Base-by-base conservation (phyloP, 441 rosid genomes). In the Erysimum pusillum region DNA sequence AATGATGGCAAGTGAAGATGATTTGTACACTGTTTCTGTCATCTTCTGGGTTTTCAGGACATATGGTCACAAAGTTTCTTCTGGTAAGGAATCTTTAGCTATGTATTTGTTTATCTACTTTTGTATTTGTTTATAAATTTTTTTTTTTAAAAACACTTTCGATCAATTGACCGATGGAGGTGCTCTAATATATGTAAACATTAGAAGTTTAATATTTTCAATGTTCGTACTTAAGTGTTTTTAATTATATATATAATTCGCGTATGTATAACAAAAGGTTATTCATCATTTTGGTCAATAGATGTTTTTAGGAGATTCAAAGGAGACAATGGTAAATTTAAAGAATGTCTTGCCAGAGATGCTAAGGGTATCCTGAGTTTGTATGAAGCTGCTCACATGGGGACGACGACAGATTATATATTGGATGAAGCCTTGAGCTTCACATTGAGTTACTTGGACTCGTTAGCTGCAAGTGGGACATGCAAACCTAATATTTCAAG, bases 11-110 rank as follows among this genome's bases (percentile, higher is more conserved):
- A 38, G 48, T 62, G 67, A 62, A 38, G 32, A 17, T 10, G 67
- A 62, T 41, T 41, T 62, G 6, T 62, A 39, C 67, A 62, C 49
- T n/a, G 14, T 60, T 15, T 60, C 46, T 8, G 11, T 36, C 8
- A 15, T 60, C 44, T 63, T 63, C 5, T 44, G 39, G 20, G 69
- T 63, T 45, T 22, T 63, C 14, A 63, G 69, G 44, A 63, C n/a
- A 3, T 63, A 63, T 11, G 39, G 54, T n/a, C 69, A 63, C 53
- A 13, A 63, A 39, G 14, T 63, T 3, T 63, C 53, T 22, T 63
- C 69, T 8, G 39, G 69, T 44, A 63, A 13, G 42, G 8, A 34
- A 5, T 34, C 11, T 9, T 10, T 9, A 38, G 41, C 41, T 38
- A 34, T 6, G 36, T 34, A n/a, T n/a, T n/a, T n/a, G n/a, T n/a